Evolutionary conservation across 1,284 basidiomycete genomes (phyloP), one percentile per base, ranked within the genome.

Genomic region (Marasmius sp.): DNA sequence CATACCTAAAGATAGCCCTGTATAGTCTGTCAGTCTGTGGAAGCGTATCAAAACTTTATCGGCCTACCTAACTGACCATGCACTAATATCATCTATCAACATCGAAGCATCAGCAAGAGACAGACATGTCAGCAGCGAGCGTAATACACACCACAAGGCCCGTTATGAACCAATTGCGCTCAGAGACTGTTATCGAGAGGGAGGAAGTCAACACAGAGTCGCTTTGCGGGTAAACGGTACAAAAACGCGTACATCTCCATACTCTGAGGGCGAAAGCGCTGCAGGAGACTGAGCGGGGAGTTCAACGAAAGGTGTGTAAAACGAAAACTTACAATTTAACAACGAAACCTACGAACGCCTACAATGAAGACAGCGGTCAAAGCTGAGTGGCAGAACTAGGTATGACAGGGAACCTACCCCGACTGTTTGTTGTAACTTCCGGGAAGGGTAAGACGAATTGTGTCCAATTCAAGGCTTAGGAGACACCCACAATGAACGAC

Each of bases 261-360:
- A 91, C 87, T 43, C 88, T 82, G 66, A 88, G 72, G 1, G 79
- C 82, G 63, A 89, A 89, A 62, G 82, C 82, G 33, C 88, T 89
- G 48, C 45, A 48, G 12, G 14, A 36, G 18, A 39, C 7, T n/a
- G 22, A 47, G 27, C 18, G 39, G 37, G 39, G 22, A 48, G 4
- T 59, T 53, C 6, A 22, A 8, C 55, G 37, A 18, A 49, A 22
- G 51, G 52, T 39, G 14, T 43, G 27, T 8, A n/a, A 57, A n/a
- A n/a, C n/a, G 2, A 39, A 10, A 20, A 77, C 84, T 63, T 65
- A 89, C 87, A 74, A 71, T 72, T 88, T 89, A 43, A 89, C 87
- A 48, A 88, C 75, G 7, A 76, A 71, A n/a, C 86, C 87, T n/a
- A 83, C 82, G 33, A 85, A 56, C 5, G 83, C 81, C 87, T 89